Evolutionary conservation across 768 basidiomycete genomes (phyloP).

Genomic region (Dendrothele bispora): DNA sequence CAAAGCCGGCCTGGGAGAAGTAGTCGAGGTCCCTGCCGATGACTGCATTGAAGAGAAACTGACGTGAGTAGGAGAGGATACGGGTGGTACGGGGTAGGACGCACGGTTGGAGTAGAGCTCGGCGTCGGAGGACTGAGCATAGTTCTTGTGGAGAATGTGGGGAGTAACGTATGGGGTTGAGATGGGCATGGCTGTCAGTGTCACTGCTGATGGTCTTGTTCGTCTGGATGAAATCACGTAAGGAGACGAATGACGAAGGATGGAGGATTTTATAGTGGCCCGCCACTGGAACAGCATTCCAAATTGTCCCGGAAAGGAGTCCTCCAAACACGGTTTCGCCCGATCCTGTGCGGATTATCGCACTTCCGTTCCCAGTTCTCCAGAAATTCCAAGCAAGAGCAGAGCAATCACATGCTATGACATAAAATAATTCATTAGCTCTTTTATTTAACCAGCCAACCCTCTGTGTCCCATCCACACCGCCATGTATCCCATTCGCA

Average conservation of each 20-base stretch:
- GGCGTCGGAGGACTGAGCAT: conserved; percentile 72
- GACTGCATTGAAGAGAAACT: conserved; percentile 45
- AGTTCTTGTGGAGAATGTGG: conserved; percentile 85
- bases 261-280: conserved; percentile 30
- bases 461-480: no score
- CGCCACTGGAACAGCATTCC: conserved; percentile 32
- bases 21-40: conserved; percentile 93
- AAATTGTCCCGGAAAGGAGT: conserved; percentile 31
- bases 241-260: conserved; percentile 9
- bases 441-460: no score
- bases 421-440: no score
- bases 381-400: no score
- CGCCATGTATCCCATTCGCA: no score
- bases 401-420: no score
- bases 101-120: conserved; percentile 60
- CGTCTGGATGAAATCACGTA: conserved; percentile 11
- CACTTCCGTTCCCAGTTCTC: no score
- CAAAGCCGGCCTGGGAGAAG: conserved; percentile 99
- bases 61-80: conserved; percentile 5
- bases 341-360: no score
- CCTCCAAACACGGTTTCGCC: conserved; percentile 14
- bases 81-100: conserved; percentile 22
- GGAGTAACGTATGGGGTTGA: conserved; percentile 86
- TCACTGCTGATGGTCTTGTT: conserved; percentile 36
- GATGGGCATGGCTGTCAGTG: conserved; percentile 53